These are phyloP conservation scores for Hemileccinum rubropunctum DNA, from an alignment of 768 basidiomycete species.

Conservation along the genomic window DNA sequence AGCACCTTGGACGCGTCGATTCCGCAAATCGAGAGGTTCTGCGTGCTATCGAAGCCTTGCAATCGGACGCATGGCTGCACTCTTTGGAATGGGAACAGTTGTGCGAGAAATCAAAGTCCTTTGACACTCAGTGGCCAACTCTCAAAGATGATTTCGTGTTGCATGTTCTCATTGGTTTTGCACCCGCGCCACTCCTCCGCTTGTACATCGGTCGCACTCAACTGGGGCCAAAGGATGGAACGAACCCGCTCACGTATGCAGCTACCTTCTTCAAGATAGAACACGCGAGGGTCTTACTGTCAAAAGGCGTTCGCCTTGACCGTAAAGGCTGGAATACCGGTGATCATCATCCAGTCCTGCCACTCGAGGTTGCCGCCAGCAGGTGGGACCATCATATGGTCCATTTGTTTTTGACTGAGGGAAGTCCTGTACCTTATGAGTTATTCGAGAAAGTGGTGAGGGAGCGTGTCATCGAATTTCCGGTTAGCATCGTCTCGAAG, in stretches of 20 bases:
- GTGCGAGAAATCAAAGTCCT: not conserved
- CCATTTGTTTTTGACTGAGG: not conserved
- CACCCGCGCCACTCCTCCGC: not conserved
- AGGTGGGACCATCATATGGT: not conserved
- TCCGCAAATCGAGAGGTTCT: not conserved
- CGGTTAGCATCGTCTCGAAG: not conserved
- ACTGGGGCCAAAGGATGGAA: not conserved
- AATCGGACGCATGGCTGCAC: not conserved
- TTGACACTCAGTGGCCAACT: not conserved
- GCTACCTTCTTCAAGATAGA: not conserved
- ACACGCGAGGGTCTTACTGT: not conserved
- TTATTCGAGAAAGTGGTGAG: not conserved
- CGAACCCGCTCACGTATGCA: constrained; percentile 2
- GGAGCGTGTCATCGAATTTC: not conserved
- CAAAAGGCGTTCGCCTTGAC: not conserved
- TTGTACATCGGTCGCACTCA: not conserved
- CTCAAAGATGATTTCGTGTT: not conserved
- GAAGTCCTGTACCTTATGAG: not conserved
- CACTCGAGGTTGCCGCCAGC: not conserved
- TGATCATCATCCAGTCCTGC: not conserved
- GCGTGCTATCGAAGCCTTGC: not conserved
- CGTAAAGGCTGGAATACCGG: not conserved
- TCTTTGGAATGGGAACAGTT: constrained; percentile 4
- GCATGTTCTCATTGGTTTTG: not conserved
- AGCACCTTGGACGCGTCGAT: constrained; percentile 1